Percentiles rank a stretch among this genome's conserved stretches.
Conservation (phyloP, 345 rosid genomes). For the Turritis glabra region DNA sequence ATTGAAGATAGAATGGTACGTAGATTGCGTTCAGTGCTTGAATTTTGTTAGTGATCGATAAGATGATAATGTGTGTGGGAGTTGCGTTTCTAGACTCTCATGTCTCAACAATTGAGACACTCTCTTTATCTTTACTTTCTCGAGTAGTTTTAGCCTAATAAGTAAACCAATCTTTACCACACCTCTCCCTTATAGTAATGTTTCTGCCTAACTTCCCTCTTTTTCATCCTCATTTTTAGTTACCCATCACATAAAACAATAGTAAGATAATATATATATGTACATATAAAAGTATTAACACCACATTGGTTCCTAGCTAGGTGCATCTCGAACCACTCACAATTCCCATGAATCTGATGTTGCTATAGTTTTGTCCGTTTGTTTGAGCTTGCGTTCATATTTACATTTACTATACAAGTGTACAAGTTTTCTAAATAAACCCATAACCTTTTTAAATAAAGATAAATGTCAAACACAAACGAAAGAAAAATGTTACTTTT, state of each 20-base stretch:
- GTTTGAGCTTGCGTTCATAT: neutral
- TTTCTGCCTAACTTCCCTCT: constrained; percentile 33
- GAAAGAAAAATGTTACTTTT: too few species aligned
- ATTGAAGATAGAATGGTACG: neutral
- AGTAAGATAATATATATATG: too few species aligned
- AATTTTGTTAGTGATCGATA: neutral
- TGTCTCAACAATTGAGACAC: constrained; percentile 27
- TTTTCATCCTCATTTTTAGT: constrained; percentile 19
- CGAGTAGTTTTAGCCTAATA: constrained; percentile 29
- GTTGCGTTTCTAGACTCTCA: constrained; percentile 34
- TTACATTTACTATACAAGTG: neutral
- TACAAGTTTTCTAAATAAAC: neutral
- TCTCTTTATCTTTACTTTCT: constrained; percentile 27
- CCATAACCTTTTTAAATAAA: neutral
- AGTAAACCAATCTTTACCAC: constrained; percentile 25
- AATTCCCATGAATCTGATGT: neutral
- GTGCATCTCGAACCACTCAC: constrained; percentile 7
- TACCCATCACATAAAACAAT: constrained; percentile 5
- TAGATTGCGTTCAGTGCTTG: constrained; percentile 22
- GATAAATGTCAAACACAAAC: too few species aligned
- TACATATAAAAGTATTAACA: neutral
- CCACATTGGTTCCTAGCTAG: neutral
- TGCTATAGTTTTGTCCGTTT: neutral
- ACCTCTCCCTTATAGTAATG: constrained; percentile 21
- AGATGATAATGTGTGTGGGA: constrained; percentile 17